A percentile compares a stretch with the other conserved stretches of the same genome.
Evolutionary conservation across 108 stramenopile genomes (phyloP).

Genomic region (Epipyxis sp.): DNA sequence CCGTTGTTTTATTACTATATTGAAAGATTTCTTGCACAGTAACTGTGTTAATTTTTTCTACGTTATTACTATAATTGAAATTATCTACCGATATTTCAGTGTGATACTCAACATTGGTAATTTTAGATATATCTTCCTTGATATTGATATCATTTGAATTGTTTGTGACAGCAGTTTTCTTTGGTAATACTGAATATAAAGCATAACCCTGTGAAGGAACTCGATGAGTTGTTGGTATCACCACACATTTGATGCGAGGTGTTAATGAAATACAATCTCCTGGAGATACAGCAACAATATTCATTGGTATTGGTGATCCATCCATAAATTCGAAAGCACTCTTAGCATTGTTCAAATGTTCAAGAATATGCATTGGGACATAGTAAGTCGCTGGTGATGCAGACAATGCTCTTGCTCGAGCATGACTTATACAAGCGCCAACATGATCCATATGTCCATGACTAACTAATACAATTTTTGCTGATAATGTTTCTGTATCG

Average conservation of each 20-base stretch:
- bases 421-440: constrained; percentile 2
- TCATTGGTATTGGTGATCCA: constrained; percentile 15
- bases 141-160: too few species aligned
- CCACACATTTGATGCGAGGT: not conserved
- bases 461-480: not conserved
- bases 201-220: constrained; percentile 28
- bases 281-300: not conserved
- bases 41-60: too few species aligned
- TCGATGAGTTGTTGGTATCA: constrained; percentile 21
- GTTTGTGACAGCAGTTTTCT: too few species aligned
- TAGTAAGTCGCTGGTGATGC: constrained; percentile 1
- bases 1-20: too few species aligned
- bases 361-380: not conserved
- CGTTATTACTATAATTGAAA: too few species aligned
- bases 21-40: too few species aligned
- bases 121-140: too few species aligned
- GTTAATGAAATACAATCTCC: not conserved
- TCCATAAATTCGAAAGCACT: constrained; percentile 12
- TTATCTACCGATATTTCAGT: too few species aligned
- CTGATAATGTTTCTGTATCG: not conserved
- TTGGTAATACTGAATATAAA: too few species aligned
- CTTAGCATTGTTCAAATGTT: not conserved
- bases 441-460: constrained; percentile 26
- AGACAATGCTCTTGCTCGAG: not conserved
- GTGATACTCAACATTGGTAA: too few species aligned